Base-by-base conservation (phyloP, 768 basidiomycete genomes). In the Mycena latifolia region DNA sequence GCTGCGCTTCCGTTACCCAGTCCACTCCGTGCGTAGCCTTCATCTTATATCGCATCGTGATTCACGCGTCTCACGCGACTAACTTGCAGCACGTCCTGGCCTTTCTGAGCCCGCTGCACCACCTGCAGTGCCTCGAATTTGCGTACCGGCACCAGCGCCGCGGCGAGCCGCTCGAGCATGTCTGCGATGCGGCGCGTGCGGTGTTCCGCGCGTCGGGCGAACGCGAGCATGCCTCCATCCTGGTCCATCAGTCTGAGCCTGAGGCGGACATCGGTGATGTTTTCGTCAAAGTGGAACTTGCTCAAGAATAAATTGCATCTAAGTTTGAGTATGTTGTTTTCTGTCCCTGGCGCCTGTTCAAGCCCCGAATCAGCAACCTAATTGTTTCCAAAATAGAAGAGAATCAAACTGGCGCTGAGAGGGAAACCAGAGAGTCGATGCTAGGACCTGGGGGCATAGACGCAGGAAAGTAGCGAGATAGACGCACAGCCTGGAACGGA, bases 81-180 rank as follows among this genome's bases (percentile, higher is more conserved):
- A 6, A 7, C 8, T 14, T 35, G 8, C 33, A 65, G 63, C 51
- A 53, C 20, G 20, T 46, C 33, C n/a, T 58, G 18, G n/a, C 20
- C 10, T 50, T 45, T n/a, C 39, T 65, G 12, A 15, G 24, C 17
- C 24, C 41, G 17, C 43, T 65, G 24, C 7, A 53, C 9, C 28
- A 52, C n/a, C 33, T 65, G 24, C 51, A 25, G 15, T 58, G 43
- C 24, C 8, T 65, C 6, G 22, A 50, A 54, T 65, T 58, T 29
- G 55, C 62, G 6, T 43, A 41, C 24, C 39, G 43, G 10, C 31
- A 65, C 20, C 55, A 24, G n/a, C 46, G 28, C 28, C 55, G 28
- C 20, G 43, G 43, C 43, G 43, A 45, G 7, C 4, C 18, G 12
- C 43, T 45, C 4, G 43, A 45, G 43, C n/a, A 5, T 3, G n/a